Conservation (phyloP, 352 stramenopile species). For the Phytophthora quininea region DNA sequence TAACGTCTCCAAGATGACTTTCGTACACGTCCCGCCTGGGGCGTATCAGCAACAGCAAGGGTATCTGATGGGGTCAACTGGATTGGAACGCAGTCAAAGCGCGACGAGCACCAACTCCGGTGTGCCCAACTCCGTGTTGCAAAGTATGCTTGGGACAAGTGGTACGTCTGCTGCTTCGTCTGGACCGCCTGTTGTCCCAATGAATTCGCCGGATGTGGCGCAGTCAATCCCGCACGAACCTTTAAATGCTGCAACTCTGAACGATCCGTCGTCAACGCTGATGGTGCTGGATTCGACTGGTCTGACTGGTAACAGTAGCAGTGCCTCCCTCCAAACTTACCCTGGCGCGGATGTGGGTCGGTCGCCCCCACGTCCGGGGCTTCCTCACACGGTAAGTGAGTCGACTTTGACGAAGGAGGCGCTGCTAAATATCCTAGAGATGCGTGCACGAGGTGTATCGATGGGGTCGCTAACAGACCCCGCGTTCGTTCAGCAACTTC, state of each 20-base stretch:
- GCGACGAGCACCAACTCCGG: constrained; percentile 20
- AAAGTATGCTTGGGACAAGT: constrained; percentile 26
- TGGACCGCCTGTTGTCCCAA: constrained; percentile 7
- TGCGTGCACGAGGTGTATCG: constrained; percentile 64
- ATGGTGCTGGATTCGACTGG: constrained; percentile 38
- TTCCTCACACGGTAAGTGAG: constrained; percentile 58
- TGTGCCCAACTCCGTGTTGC: constrained; percentile 22
- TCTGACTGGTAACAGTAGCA: constrained; percentile 31
- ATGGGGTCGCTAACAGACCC: constrained; percentile 62
- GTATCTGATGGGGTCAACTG: constrained; percentile 28
- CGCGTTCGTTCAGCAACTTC: constrained; percentile 62
- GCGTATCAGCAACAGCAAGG: constrained; percentile 35
- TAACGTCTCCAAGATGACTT: constrained; percentile 83
- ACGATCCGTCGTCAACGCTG: constrained; percentile 34
- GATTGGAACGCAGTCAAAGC: constrained; percentile 29
- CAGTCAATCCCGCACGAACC: constrained; percentile 23
- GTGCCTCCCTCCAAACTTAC: constrained; percentile 21
- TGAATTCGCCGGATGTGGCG: constrained; percentile 19
- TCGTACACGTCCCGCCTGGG: constrained; percentile 43
- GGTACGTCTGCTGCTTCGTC: constrained; percentile 3
- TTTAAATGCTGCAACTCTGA: constrained; percentile 27
- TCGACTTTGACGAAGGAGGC: constrained; percentile 49
- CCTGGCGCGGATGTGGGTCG: constrained; percentile 33
- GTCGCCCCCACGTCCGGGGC: constrained; percentile 34
- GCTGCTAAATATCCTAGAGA: constrained; percentile 43